phyloP scores from a whole-genome alignment of 2,329 filamentous ascomycete genomes.

The Dendrostoma leiphaemia region DNA sequence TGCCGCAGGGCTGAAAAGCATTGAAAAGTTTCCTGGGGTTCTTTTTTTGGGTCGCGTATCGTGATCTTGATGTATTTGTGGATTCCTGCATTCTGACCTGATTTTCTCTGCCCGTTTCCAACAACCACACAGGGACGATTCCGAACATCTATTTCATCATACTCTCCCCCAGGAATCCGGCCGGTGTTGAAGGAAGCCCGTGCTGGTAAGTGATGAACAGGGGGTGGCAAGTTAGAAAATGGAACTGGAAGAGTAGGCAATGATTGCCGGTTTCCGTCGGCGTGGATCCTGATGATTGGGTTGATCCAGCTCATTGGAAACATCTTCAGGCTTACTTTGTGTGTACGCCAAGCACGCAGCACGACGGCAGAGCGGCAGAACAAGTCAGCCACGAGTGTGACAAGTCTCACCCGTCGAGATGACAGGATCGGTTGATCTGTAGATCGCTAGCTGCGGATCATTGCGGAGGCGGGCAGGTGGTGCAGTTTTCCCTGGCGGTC shows the following conservation, averaged over 20 bases:
- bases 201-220: slow-evolving; percentile 14
- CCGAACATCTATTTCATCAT: slow-evolving; percentile 9
- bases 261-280: slow-evolving; percentile 1
- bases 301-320: background rate
- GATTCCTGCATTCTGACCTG: too few species aligned
- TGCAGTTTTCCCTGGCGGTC: background rate
- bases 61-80: too few species aligned
- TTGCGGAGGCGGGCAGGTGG: background rate
- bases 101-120: too few species aligned
- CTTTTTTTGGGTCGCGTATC: too few species aligned
- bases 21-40: too few species aligned
- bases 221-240: slow-evolving; percentile 19
- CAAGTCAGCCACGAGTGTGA: background rate
- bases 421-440: slow-evolving; percentile 10
- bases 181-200: background rate
- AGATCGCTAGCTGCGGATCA: slow-evolving; percentile 3
- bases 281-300: background rate
- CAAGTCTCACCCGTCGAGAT: background rate
- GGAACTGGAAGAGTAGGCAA: background rate
- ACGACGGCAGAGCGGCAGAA: too few species aligned
- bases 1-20: too few species aligned
- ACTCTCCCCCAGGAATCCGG: slow-evolving; percentile 4
- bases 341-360: too few species aligned
- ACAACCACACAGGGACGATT: background rate
- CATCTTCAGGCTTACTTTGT: background rate